Conservation (phyloP, 306 rosid genomes). For the Malus orientalis region DNA sequence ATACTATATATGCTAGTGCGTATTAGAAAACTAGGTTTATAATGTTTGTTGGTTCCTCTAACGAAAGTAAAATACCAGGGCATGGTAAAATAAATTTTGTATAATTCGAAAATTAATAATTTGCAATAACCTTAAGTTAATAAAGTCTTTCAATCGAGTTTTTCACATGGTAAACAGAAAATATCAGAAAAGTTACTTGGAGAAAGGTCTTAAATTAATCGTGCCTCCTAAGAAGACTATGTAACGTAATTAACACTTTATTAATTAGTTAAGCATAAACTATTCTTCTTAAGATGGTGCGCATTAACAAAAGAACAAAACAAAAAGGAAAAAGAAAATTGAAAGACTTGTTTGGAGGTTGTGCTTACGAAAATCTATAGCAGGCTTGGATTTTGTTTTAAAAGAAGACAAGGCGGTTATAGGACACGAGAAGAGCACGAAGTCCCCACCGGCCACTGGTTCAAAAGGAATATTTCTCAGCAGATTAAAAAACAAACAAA, state of each 20-base stretch:
- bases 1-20: neutral
- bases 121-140: neutral
- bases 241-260: neutral
- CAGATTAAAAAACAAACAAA: neutral
- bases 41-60: neutral
- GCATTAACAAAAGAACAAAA: neutral
- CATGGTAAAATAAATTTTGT: neutral
- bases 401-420: neutral
- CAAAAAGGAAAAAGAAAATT: neutral
- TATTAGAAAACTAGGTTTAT: neutral
- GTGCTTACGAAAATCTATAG: neutral
- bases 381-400: neutral
- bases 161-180: neutral
- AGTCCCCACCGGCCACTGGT: slow-evolving; percentile 9
- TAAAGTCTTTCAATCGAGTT: neutral
- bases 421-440: neutral
- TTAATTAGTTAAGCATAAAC: neutral
- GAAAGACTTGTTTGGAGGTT: neutral
- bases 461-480: neutral
- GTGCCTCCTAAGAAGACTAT: neutral
- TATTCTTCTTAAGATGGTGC: neutral
- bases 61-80: neutral
- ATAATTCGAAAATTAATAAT: neutral
- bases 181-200: neutral
- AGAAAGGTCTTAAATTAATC: neutral